Evolutionary conservation across 495 filamentous ascomycete genomes (phyloP), one percentile per base, ranked within the genome.

Genomic region (Neurospora intermedia): DNA sequence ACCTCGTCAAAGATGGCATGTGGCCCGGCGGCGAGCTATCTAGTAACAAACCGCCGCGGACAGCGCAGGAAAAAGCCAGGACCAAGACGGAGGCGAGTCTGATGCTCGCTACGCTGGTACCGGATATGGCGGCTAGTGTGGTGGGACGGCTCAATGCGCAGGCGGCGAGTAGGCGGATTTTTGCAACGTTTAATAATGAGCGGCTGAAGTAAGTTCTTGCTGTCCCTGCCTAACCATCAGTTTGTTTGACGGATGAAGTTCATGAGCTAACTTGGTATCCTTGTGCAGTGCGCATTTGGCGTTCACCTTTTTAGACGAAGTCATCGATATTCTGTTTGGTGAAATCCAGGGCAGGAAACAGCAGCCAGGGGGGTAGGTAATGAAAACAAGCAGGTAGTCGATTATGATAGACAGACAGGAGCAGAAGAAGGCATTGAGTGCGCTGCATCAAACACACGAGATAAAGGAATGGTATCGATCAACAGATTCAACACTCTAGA

Each of bases 71-170:
- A 75, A 92, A 91, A 76, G 81, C 85, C n/a, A 89, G 89, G 74
- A 93, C 91, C 69, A 82, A 87, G 69, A 88, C 84, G 66, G 93
- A 96, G 80, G 93, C 93, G 4, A 91, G 90, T 69, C 82, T 94
- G 18, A 92, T 93, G 83, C 85, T 96, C 43, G 92, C 92, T 15
- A 93, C 91, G 31, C 86, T 96, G 43, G 84, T 96, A 38, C 93
- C 93, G n/a, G 93, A 90, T 75, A 75, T 95, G 69, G 93, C 92
- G 20, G 93, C 89, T 20, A 94, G 91, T 78, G 93, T 97, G 16
- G 93, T 97, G 15, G 93, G 93, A 16, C 84, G 92, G 73, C 87
- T 90, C 45, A 97, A 96, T 82, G 93, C 93, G 18, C 92, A 95
- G 80, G 92, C 89, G 69, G 93, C 93, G 40, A 91, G 92, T 35